Evolutionary conservation across 2,329 filamentous ascomycete species (phyloP).

Genomic region (Trichoderma atroviride): DNA sequence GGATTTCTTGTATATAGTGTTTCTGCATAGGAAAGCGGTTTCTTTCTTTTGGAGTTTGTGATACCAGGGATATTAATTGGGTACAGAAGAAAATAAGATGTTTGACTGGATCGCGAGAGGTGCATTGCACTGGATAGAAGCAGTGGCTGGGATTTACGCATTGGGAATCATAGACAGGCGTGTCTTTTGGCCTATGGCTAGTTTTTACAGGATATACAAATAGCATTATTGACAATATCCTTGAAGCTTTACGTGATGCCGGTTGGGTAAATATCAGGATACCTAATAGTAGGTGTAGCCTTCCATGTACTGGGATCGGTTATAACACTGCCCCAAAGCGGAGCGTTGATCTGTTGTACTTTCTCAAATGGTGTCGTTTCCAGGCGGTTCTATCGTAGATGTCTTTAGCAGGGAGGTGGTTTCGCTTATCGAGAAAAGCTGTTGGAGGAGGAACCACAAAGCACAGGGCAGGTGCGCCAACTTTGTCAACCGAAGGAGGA

Average conservation of each 20-base stretch:
- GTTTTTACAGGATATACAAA: not conserved
- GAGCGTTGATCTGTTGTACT: not conserved
- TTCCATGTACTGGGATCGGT: not conserved
- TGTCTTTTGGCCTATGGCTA: not conserved
- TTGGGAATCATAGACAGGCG: slow-evolving; percentile 12
- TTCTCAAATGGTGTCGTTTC: not conserved
- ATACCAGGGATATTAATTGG: slow-evolving; percentile 19
- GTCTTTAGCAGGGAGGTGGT: not conserved
- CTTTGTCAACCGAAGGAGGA: not conserved
- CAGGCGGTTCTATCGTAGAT: no score
- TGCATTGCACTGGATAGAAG: slow-evolving; percentile 13
- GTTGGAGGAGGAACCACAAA: not conserved
- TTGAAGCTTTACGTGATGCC: not conserved
- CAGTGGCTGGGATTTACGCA: not conserved
- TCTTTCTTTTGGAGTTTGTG: slow-evolving; percentile 6
- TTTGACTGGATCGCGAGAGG: not conserved
- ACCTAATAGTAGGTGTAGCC: not conserved
- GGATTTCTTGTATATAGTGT: slow-evolving; percentile 14
- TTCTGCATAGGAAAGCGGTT: slow-evolving; percentile 1
- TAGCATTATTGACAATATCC: not conserved
- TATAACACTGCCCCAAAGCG: not conserved
- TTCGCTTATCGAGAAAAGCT: not conserved
- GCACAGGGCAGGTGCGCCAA: not conserved
- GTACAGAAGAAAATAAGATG: not conserved
- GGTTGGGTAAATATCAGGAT: not conserved